These are phyloP conservation scores for Saprolegnia parasitica DNA, from an alignment of 352 stramenopile species.

Conservation along the genomic window DNA sequence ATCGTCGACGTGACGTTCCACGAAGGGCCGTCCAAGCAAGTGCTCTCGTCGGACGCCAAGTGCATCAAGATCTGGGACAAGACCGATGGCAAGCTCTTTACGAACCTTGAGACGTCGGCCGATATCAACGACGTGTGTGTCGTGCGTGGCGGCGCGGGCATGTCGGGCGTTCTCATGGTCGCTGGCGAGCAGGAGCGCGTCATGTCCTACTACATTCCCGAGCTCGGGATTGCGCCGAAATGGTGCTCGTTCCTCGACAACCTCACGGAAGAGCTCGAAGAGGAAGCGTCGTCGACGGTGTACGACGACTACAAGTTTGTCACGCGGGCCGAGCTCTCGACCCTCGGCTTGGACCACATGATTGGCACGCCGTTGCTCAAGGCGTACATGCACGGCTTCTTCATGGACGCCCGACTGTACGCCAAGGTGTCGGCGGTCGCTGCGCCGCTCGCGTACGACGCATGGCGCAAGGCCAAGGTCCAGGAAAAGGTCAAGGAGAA, in stretches of 20 bases:
- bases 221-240: slow-evolving; percentile 94
- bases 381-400: slow-evolving; percentile 99
- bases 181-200: slow-evolving; percentile 95
- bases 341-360: slow-evolving; percentile 96
- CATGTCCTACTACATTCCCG: slow-evolving; percentile 98
- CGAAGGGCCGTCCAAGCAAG: slow-evolving; percentile 67
- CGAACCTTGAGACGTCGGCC: slow-evolving; percentile 95
- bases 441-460: slow-evolving; percentile 97
- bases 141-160: slow-evolving; percentile 82
- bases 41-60: slow-evolving; percentile 95
- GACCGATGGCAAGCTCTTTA: slow-evolving; percentile 85
- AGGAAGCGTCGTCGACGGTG: slow-evolving; percentile 90
- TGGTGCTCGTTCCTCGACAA: slow-evolving; percentile 99
- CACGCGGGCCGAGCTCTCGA: slow-evolving; percentile 90
- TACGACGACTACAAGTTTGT: slow-evolving; percentile 99
- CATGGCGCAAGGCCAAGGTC: slow-evolving; percentile 96
- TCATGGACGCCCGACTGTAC: slow-evolving; percentile 98
- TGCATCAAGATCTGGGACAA: slow-evolving; percentile 98
- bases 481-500: slow-evolving; percentile 91
- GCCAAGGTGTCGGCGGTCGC: slow-evolving; percentile 94
- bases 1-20: slow-evolving; percentile 95
- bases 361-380: slow-evolving; percentile 96
- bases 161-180: slow-evolving; percentile 95
- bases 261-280: slow-evolving; percentile 98
- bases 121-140: slow-evolving; percentile 96